Percentiles rank a stretch among this genome's conserved stretches.
Evolutionary conservation across 306 rosid species (phyloP).

Genomic region (Bauhinia variegata): DNA sequence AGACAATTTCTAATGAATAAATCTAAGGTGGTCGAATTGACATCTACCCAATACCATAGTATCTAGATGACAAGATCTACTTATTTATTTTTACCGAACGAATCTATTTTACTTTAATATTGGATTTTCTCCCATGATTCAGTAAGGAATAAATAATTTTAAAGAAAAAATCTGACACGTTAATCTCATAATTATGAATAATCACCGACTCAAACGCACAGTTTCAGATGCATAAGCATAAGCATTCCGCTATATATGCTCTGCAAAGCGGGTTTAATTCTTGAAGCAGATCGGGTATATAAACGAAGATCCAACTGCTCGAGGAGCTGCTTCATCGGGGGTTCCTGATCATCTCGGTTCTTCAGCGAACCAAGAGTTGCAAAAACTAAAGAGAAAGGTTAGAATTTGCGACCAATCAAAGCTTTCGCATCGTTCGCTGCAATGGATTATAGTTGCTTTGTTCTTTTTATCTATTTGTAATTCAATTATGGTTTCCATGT

Average conservation of each 20-base stretch:
- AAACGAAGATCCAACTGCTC: constrained; percentile 41
- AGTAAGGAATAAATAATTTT: no score
- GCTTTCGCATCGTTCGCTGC: constrained; percentile 2
- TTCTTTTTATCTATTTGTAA: constrained; percentile 9
- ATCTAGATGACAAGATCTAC: no score
- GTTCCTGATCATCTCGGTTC: not conserved
- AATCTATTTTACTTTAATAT: no score
- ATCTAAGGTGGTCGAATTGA: no score
- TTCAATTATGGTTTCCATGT: constrained; percentile 16
- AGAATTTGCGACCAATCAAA: constrained; percentile 14
- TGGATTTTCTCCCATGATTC: no score
- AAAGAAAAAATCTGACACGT: not conserved
- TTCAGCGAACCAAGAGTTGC: not conserved
- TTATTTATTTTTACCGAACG: no score
- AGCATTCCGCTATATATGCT: not conserved
- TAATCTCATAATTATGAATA: no score
- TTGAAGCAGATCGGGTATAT: constrained; percentile 37
- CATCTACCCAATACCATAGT: no score
- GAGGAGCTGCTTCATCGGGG: not conserved
- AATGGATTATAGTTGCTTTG: constrained; percentile 15
- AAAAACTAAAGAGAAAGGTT: constrained; percentile 1
- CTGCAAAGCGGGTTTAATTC: constrained; percentile 14
- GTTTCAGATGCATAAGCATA: not conserved
- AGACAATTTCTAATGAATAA: no score
- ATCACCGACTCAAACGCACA: constrained; percentile 1